A percentile compares a stretch with the other conserved stretches of the same genome.
These are phyloP conservation scores for Dioscorea zingiberensis DNA, from an alignment of 106 monocot genomes.

Conservation along the genomic window DNA sequence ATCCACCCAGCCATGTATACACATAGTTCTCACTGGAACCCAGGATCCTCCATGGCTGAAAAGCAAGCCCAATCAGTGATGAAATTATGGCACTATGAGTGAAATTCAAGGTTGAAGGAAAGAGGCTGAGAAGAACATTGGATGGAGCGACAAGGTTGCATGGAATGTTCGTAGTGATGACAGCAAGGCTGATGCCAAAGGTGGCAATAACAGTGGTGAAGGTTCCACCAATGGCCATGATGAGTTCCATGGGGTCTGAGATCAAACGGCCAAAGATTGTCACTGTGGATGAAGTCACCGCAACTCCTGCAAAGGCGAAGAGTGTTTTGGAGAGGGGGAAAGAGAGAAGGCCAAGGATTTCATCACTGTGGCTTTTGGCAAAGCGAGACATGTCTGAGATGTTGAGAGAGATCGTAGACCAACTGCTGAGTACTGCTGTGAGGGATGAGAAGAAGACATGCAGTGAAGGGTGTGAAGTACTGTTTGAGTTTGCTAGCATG, in stretches of 20 bases:
- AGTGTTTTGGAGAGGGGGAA: constrained; percentile 35
- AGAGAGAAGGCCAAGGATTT: constrained; percentile 27
- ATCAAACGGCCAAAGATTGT: constrained; percentile 34
- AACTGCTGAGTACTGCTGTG: constrained; percentile 32
- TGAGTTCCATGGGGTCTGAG: constrained; percentile 39
- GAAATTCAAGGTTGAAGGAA: constrained; percentile 43
- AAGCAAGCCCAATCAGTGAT: constrained; percentile 15
- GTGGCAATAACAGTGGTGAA: constrained; percentile 10
- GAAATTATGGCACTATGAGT: constrained; percentile 21
- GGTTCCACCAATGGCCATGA: constrained; percentile 16
- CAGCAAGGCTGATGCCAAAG: constrained; percentile 27
- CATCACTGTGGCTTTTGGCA: constrained; percentile 26
- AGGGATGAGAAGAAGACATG: constrained; percentile 42
- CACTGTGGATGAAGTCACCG: constrained; percentile 36
- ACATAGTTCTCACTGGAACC: constrained; percentile 31
- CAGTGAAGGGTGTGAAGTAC: constrained; percentile 16
- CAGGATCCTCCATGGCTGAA: constrained; percentile 57
- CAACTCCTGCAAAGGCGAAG: constrained; percentile 39
- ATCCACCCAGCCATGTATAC: constrained; percentile 45
- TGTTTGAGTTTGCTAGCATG: constrained; percentile 14
- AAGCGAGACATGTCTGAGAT: constrained; percentile 46
- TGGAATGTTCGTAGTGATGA: constrained; percentile 46
- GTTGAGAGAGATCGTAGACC: constrained; percentile 34
- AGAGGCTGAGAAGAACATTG: constrained; percentile 29
- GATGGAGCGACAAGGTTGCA: constrained; percentile 54